These are phyloP conservation scores for Hebeloma cylindrosporum DNA, from an alignment of 768 basidiomycete species.

Conservation along the genomic window DNA sequence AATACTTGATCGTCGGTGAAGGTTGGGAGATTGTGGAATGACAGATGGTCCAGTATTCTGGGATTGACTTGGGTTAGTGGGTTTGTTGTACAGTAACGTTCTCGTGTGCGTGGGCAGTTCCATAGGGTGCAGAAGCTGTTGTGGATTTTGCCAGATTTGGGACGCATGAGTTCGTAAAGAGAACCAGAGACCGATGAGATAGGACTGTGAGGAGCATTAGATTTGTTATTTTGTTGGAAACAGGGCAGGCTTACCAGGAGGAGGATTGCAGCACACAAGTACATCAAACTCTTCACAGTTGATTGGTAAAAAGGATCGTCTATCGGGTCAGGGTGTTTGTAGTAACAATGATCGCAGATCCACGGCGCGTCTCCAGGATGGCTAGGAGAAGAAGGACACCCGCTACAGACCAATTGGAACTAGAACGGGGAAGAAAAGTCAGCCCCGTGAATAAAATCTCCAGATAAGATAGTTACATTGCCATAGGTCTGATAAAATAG, in stretches of 20 bases:
- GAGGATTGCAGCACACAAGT: constrained; percentile 88
- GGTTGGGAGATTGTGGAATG: constrained; percentile 26
- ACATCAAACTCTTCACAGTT: constrained; percentile 94
- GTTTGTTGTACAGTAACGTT: constrained; percentile 64
- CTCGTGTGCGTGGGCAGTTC: constrained; percentile 60
- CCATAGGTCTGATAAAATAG: constrained; percentile 98
- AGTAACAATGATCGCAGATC: constrained; percentile 91
- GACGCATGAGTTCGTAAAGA: constrained; percentile 96
- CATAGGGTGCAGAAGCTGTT: constrained; percentile 67
- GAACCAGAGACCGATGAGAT: constrained; percentile 97
- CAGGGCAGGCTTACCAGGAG: constrained; percentile 66
- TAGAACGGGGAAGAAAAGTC: constrained; percentile 33
- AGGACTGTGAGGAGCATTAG: constrained; percentile 59
- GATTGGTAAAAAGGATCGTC: constrained; percentile 96
- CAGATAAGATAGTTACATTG: constrained; percentile 59
- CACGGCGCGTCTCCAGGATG: constrained; percentile 54
- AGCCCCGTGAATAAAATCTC: neutral
- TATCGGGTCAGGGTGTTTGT: constrained; percentile 90
- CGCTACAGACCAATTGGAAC: constrained; percentile 87
- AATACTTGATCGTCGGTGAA: constrained; percentile 50
- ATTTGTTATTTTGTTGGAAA: neutral
- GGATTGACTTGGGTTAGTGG: constrained; percentile 38
- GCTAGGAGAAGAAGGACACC: constrained; percentile 59
- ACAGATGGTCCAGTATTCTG: constrained; percentile 9
- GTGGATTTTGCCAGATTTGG: constrained; percentile 99